These are phyloP conservation scores for Phellinidium pouzarii DNA, from an alignment of 1,284 basidiomycete species.

Conservation along the genomic window DNA sequence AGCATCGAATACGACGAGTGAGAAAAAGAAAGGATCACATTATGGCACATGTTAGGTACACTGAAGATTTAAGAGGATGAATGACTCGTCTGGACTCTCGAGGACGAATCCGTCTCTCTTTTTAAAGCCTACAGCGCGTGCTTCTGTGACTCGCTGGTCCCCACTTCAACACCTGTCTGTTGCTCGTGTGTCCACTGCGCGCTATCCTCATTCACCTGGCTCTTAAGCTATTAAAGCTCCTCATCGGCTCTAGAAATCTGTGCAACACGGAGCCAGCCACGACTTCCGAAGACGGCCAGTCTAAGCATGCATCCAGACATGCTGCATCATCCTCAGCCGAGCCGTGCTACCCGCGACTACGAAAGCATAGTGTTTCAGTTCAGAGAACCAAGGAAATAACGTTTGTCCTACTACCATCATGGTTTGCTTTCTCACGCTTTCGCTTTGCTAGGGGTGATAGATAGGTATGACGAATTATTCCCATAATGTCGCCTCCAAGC, in stretches of 20 bases:
- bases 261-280: conserved; percentile 12
- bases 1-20: conserved; percentile 18
- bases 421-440: not conserved
- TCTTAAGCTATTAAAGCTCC: conserved; percentile 17
- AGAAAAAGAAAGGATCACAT: conserved; percentile 41
- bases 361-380: conserved; percentile 2
- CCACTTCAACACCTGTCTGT: conserved; percentile 10
- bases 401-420: conserved; percentile 7
- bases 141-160: conserved; percentile 14
- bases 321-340: conserved; percentile 11
- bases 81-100: conserved; percentile 20
- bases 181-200: conserved; percentile 12
- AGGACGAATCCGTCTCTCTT: conserved; percentile 14
- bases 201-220: conserved; percentile 18
- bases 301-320: conserved; percentile 15
- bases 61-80: conserved; percentile 22
- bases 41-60: conserved; percentile 59
- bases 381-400: conserved; percentile 11
- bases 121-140: conserved; percentile 12
- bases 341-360: conserved; percentile 7
- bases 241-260: conserved; percentile 14
- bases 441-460: not conserved
- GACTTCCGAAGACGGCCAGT: conserved; percentile 13
- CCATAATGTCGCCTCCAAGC: conserved; percentile 11
- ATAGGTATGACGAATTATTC: conserved; percentile 7